phyloP scores from a whole-genome alignment of 768 basidiomycete species.

The Termitomyces sp. region DNA sequence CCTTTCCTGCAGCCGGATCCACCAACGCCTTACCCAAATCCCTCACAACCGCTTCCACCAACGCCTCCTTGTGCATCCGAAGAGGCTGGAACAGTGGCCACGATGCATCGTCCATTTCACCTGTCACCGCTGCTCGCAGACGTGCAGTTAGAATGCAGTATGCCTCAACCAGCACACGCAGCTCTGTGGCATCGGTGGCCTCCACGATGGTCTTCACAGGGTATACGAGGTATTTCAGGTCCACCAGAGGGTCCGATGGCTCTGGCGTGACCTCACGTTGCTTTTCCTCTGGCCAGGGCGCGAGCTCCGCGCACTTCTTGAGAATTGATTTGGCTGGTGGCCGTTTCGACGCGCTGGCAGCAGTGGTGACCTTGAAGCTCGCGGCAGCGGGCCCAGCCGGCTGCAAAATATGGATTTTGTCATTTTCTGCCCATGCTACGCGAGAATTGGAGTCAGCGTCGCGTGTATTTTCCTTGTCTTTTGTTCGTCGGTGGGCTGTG shows the following conservation, averaged over 20 bases:
- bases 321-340: conserved; percentile 66
- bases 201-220: conserved; percentile 61
- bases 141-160: conserved; percentile 70
- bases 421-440: conserved; percentile 51
- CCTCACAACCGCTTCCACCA: conserved; percentile 60
- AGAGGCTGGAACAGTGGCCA: conserved; percentile 76
- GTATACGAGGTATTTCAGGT: conserved; percentile 60
- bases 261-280: conserved; percentile 73
- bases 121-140: conserved; percentile 43
- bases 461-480: conserved; percentile 48
- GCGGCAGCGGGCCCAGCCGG: conserved; percentile 21
- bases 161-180: conserved; percentile 64
- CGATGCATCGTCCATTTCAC: conserved; percentile 51
- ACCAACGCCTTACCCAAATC: conserved; percentile 65
- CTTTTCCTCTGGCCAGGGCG: conserved; percentile 39
- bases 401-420: conserved; percentile 40
- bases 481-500: conserved; percentile 43
- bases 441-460: conserved; percentile 26
- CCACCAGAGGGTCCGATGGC: conserved; percentile 60
- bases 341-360: conserved; percentile 32
- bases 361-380: conserved; percentile 23
- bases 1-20: conserved; percentile 41
- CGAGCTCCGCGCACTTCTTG: conserved; percentile 42
- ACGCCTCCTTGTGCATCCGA: conserved; percentile 43
- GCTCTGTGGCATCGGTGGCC: conserved; percentile 31